Evolutionary conservation across 176 grass and related monocot genomes (phyloP).

Genomic region (Avena eriantha): DNA sequence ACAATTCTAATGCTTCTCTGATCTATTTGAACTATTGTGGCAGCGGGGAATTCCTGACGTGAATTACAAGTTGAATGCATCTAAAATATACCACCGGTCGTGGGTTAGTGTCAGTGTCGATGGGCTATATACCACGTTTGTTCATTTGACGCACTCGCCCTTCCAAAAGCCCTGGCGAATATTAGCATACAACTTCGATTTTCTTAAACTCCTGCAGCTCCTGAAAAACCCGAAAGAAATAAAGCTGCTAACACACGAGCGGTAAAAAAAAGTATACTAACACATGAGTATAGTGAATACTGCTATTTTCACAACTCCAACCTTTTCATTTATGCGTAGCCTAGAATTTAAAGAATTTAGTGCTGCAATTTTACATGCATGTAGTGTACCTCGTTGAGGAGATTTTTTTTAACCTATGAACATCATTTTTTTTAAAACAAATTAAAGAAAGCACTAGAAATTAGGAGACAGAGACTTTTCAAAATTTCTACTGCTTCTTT

Average conservation of each 20-base stretch:
- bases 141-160: neutral
- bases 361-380: too few species aligned
- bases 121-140: neutral
- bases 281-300: too few species aligned
- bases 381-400: too few species aligned
- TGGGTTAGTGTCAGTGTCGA: neutral
- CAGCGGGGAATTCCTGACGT: neutral
- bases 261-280: neutral
- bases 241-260: neutral
- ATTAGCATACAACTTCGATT: neutral
- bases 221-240: neutral
- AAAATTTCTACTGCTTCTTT: too few species aligned
- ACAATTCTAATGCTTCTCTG: neutral
- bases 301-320: too few species aligned
- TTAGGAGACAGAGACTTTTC: too few species aligned
- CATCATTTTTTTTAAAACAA: too few species aligned
- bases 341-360: too few species aligned
- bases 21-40: neutral
- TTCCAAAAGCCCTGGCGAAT: slow-evolving; percentile 1
- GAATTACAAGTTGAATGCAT: neutral
- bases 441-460: too few species aligned
- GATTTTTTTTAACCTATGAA: too few species aligned
- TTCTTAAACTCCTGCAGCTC: neutral
- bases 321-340: too few species aligned
- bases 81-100: neutral